Evolutionary conservation across 1,284 basidiomycete species (phyloP).

Genomic region (Earliella scabrosa): DNA sequence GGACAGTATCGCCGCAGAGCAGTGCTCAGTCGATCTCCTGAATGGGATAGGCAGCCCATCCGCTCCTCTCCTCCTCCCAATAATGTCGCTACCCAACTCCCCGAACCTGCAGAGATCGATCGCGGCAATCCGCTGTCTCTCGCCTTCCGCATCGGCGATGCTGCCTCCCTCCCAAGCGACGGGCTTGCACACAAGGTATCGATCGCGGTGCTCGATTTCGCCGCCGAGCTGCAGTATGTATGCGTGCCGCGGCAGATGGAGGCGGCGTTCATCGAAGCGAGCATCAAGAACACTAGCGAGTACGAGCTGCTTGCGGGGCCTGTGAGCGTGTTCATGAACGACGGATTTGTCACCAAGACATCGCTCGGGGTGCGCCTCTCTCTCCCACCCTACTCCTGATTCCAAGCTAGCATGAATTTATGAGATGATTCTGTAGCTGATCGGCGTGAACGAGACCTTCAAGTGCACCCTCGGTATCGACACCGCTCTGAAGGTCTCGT

Average conservation of each 20-base stretch:
- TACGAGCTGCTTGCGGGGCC: slow-evolving; percentile 53
- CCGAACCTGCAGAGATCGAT: neutral
- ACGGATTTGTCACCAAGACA: slow-evolving; percentile 52
- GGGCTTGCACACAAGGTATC: slow-evolving; percentile 51
- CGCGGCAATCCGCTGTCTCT: slow-evolving; percentile 49
- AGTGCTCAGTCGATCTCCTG: no score
- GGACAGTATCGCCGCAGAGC: no score
- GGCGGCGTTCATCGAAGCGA: slow-evolving; percentile 46
- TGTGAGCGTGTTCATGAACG: slow-evolving; percentile 54
- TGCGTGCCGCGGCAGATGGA: slow-evolving; percentile 51
- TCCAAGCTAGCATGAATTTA: neutral
- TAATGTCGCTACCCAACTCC: no score
- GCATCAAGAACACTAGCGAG: slow-evolving; percentile 55
- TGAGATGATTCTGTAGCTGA: slow-evolving; percentile 37
- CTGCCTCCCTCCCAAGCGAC: slow-evolving; percentile 54
- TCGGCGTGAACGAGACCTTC: slow-evolving; percentile 54
- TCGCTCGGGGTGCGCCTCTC: slow-evolving; percentile 42
- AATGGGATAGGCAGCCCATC: no score
- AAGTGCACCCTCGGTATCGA: slow-evolving; percentile 58
- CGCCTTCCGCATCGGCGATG: slow-evolving; percentile 52
- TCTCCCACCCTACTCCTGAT: neutral
- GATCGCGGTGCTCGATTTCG: slow-evolving; percentile 52
- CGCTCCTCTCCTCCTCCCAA: no score
- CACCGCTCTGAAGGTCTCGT: slow-evolving; percentile 50
- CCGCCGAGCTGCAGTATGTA: slow-evolving; percentile 50